Conservation (phyloP, 768 basidiomycete genomes). For the Suillus occidentalis region DNA sequence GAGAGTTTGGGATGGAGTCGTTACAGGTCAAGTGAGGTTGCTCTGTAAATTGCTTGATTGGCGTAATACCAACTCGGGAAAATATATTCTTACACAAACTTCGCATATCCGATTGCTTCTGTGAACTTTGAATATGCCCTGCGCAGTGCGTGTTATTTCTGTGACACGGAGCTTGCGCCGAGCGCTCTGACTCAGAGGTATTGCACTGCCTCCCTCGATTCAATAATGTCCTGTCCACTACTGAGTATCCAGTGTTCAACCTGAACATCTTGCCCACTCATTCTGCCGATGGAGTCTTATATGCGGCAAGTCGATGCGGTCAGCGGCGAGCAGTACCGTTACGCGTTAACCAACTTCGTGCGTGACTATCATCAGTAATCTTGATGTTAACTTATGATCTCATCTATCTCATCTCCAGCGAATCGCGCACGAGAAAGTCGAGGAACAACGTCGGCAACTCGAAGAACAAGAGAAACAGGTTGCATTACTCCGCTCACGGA, state of each 20-base stretch:
- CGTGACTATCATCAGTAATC: constrained; percentile 26
- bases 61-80: not conserved
- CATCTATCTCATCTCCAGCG: constrained; percentile 43
- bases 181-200: not conserved
- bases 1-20: constrained; percentile 45
- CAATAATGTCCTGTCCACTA: not conserved
- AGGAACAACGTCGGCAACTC: constrained; percentile 74
- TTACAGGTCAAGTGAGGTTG: constrained; percentile 21
- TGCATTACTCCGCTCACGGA: constrained; percentile 67
- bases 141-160: not conserved
- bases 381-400: not conserved
- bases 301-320: constrained; percentile 31
- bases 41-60: not conserved
- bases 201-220: not conserved
- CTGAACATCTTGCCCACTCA: not conserved
- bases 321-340: constrained; percentile 70
- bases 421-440: constrained; percentile 87
- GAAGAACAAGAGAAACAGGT: constrained; percentile 85
- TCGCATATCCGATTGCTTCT: not conserved
- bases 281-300: constrained; percentile 17
- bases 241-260: not conserved
- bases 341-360: constrained; percentile 82
- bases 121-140: not conserved
- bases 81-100: not conserved
- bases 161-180: not conserved